A percentile compares a stretch with the other conserved stretches of the same genome.
These are phyloP conservation scores for Ganoderma leucocontextum DNA, from an alignment of 1,284 basidiomycete genomes.

Conservation along the genomic window DNA sequence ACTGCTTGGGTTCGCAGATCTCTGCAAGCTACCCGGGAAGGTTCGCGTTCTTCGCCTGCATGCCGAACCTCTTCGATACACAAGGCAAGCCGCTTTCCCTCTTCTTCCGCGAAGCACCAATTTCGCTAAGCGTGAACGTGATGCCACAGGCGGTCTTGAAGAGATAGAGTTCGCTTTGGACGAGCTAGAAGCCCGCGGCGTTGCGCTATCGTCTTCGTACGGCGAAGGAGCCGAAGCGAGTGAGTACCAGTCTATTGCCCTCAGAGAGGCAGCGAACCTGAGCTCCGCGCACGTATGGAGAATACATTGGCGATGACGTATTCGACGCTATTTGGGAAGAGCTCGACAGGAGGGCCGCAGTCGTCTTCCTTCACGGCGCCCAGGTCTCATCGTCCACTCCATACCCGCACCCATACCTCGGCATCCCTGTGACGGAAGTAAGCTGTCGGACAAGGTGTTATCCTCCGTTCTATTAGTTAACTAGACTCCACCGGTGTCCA, in stretches of 20 bases:
- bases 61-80: conserved; percentile 67
- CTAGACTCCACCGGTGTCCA: conserved; percentile 35
- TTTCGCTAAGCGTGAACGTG: background rate
- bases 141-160: conserved; percentile 53
- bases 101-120: background rate
- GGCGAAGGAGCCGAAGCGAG: conserved; percentile 49
- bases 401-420: conserved; percentile 65
- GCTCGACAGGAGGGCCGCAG: conserved; percentile 60
- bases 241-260: conserved; percentile 24
- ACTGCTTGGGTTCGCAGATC: conserved; percentile 55
- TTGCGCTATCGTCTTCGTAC: conserved; percentile 70
- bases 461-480: conserved; percentile 2
- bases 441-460: background rate
- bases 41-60: conserved; percentile 72
- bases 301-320: conserved; percentile 67
- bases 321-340: conserved; percentile 75
- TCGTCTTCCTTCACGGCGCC: conserved; percentile 76
- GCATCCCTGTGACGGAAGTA: conserved; percentile 72
- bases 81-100: conserved; percentile 51
- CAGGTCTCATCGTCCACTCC: conserved; percentile 70
- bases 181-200: conserved; percentile 63
- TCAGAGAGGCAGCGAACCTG: background rate
- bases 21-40: conserved; percentile 56
- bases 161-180: conserved; percentile 70
- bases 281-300: conserved; percentile 44